Conservation (phyloP, 345 rosid genomes). For the Eucalyptus cladocalyx region DNA sequence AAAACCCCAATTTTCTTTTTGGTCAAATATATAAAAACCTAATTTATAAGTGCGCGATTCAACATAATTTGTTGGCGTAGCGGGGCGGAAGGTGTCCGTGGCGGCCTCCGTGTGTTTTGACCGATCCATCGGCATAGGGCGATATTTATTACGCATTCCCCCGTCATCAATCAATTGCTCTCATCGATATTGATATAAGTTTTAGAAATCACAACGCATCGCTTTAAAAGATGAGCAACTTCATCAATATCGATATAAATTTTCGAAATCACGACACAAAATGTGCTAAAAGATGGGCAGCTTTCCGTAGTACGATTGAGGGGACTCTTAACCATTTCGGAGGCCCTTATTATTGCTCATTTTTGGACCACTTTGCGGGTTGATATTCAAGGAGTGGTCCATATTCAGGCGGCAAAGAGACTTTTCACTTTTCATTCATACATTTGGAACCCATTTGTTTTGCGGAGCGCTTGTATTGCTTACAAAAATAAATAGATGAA, state of each 20-base stretch:
- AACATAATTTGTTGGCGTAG: not conserved
- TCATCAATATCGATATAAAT: not conserved
- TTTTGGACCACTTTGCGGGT: not conserved
- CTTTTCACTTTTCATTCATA: not conserved
- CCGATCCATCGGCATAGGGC: not conserved
- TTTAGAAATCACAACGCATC: not conserved
- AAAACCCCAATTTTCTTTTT: not conserved
- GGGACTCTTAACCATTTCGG: not conserved
- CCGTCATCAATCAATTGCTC: not conserved
- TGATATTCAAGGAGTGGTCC: too few species aligned
- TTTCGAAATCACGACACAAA: not conserved
- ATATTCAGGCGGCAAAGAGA: not conserved
- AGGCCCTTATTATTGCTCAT: not conserved
- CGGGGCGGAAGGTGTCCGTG: not conserved
- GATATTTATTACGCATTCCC: not conserved
- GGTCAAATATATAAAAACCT: not conserved
- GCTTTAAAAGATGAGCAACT: not conserved
- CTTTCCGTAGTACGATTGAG: not conserved
- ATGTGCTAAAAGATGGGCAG: not conserved
- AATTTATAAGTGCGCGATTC: not conserved
- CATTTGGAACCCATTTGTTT: not conserved
- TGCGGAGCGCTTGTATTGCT: not conserved
- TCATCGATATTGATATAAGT: not conserved
- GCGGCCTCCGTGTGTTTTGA: not conserved
- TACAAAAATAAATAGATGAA: not conserved